phyloP scores from a whole-genome alignment of 2,329 filamentous ascomycete genomes.

The Venturia pyrina region DNA sequence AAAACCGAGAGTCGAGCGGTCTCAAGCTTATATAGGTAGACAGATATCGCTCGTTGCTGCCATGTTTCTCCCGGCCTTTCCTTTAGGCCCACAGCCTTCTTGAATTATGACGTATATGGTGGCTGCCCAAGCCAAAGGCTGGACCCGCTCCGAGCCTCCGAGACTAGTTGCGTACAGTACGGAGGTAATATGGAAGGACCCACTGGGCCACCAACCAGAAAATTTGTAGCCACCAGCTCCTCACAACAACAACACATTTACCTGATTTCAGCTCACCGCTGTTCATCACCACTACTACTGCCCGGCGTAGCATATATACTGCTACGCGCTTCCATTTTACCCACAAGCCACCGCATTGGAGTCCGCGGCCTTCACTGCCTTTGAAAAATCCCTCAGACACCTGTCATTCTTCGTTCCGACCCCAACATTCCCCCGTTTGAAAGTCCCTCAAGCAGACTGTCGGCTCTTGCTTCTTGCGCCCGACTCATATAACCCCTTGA shows the following conservation, averaged over 20 bases:
- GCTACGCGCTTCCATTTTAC: not conserved
- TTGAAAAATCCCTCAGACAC: conserved; percentile 2
- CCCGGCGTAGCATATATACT: not conserved
- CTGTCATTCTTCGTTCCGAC: not conserved
- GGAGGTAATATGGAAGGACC: not conserved
- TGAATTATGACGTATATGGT: not conserved
- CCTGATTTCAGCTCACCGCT: not conserved
- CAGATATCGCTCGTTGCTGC: not conserved
- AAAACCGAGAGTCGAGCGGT: not conserved
- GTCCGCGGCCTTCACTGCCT: not conserved
- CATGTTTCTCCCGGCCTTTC: not conserved
- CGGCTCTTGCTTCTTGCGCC: conserved; percentile 5
- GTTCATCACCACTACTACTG: not conserved
- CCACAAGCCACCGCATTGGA: not conserved
- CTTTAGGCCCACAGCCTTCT: not conserved
- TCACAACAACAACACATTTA: not conserved
- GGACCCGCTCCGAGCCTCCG: not conserved
- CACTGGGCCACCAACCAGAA: not conserved
- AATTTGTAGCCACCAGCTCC: not conserved
- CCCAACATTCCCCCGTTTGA: not conserved
- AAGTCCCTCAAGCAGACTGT: not conserved
- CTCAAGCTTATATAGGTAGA: not conserved
- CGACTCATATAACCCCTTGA: not conserved
- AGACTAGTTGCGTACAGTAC: not conserved
- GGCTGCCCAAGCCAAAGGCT: not conserved